Percentiles rank a stretch among this genome's conserved stretches.
Evolutionary conservation across 495 filamentous ascomycete species (phyloP).

Genomic region (Podospora pseudopauciseta): DNA sequence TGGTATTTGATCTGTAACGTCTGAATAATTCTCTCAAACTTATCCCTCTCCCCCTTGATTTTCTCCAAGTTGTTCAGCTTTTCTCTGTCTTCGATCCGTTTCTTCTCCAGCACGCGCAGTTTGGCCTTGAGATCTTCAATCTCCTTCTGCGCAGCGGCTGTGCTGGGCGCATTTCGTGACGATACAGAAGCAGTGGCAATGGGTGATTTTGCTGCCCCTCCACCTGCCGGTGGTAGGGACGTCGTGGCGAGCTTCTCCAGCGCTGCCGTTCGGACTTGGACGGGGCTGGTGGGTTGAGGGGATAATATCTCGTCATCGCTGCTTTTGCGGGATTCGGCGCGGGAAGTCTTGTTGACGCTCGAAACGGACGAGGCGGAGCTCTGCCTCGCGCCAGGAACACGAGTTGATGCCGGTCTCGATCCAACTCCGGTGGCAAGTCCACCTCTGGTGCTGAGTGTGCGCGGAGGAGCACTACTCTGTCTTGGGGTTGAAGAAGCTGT

Average conservation of each 20-base stretch:
- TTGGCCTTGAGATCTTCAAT: slow-evolving; percentile 77
- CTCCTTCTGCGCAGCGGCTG: slow-evolving; percentile 57
- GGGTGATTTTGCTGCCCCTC: slow-evolving; percentile 31
- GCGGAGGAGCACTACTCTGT: slow-evolving; percentile 28
- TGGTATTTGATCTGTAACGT: slow-evolving; percentile 89
- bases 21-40: slow-evolving; percentile 83
- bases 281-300: slow-evolving; percentile 47
- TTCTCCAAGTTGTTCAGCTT: slow-evolving; percentile 75
- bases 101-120: slow-evolving; percentile 74
- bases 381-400: slow-evolving; percentile 30
- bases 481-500: slow-evolving; percentile 30
- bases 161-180: slow-evolving; percentile 25
- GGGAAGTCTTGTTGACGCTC: slow-evolving; percentile 34
- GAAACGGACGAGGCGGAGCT: slow-evolving; percentile 41
- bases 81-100: slow-evolving; percentile 81
- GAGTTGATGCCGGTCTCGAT: slow-evolving; percentile 23
- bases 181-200: slow-evolving; percentile 5
- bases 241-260: slow-evolving; percentile 42
- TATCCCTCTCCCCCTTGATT: slow-evolving; percentile 74
- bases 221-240: slow-evolving; percentile 27
- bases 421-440: slow-evolving; percentile 33
- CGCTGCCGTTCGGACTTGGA: slow-evolving; percentile 41
- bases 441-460: slow-evolving; percentile 36
- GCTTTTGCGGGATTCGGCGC: slow-evolving; percentile 35
- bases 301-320: slow-evolving; percentile 38